These are phyloP conservation scores for Prunus davidiana DNA, from an alignment of 306 rosid species.

Conservation along the genomic window DNA sequence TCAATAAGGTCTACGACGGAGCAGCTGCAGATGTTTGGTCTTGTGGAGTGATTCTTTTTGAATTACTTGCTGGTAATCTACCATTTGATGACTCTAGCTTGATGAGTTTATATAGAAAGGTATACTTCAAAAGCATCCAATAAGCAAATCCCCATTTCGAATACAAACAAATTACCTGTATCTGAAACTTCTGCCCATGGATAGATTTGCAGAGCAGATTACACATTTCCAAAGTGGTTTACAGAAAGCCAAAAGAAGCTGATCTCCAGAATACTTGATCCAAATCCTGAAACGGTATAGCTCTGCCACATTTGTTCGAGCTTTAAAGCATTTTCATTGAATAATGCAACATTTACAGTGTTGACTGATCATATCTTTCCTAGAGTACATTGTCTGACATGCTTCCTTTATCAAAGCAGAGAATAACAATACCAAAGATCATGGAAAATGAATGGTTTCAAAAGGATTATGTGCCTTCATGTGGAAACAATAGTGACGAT, in stretches of 20 bases:
- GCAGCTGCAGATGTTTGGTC: slow-evolving; percentile 91
- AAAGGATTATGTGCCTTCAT: slow-evolving; percentile 51
- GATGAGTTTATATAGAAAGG: slow-evolving; percentile 62
- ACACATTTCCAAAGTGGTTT: slow-evolving; percentile 62
- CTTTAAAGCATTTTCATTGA: neutral
- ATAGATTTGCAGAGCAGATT: slow-evolving; percentile 68
- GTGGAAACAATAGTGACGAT: slow-evolving; percentile 36
- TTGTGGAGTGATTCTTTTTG: slow-evolving; percentile 80
- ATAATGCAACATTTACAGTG: neutral
- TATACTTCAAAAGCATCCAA: slow-evolving; percentile 10
- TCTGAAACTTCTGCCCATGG: slow-evolving; percentile 25
- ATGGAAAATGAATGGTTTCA: slow-evolving; percentile 69
- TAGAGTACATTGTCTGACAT: neutral
- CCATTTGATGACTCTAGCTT: slow-evolving; percentile 72
- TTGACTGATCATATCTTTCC: neutral
- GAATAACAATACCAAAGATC: slow-evolving; percentile 55
- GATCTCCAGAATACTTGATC: slow-evolving; percentile 57
- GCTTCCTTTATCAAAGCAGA: slow-evolving; percentile 31
- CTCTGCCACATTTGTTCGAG: neutral
- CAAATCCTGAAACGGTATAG: slow-evolving; percentile 48
- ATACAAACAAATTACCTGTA: slow-evolving; percentile 12
- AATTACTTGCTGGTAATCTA: slow-evolving; percentile 64
- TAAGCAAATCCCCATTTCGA: neutral
- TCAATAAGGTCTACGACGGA: slow-evolving; percentile 60
- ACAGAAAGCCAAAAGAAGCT: slow-evolving; percentile 55